Evolutionary conservation across 2,329 filamentous ascomycete species (phyloP), one percentile per base, ranked within the genome.

Genomic region (Biscogniauxia mediterranea): DNA sequence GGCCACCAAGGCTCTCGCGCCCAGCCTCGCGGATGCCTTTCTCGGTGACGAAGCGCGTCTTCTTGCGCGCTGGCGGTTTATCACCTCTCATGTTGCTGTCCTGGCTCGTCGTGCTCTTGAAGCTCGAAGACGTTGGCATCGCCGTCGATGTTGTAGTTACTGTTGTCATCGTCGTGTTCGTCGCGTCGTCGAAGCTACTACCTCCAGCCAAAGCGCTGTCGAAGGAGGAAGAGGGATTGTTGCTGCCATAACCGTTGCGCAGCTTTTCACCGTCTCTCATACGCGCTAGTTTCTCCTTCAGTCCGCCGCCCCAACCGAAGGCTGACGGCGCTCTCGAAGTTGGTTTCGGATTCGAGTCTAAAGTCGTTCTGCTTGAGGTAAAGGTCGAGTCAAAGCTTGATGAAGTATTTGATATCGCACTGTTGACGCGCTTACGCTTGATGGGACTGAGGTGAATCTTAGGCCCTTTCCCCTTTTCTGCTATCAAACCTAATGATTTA

Each of bases 1-100:
- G 38, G n/a, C 75, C 79, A 9, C 88, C 87, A 1, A 93, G 72
- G 70, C 89, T 92, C 70, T 93, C 90, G 62, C 89, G 81, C 1
- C 90, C 90, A 3, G 90, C 90, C 75, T 92, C 89, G 58, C 87
- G 84, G 64, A 93, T 93, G 0, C 90, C 90, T 73, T 89, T 91
- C 51, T 87, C 86, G 25, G 90, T 92, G 50, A 93, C 83, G 71
- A 93, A 93, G n/a, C 90, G 81, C 56, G 90, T 93, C 81, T 91
- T 92, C 77, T 92, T 89, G 66, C 84, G 81, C 32, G 86, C 81
- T 0, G 85, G 85, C 70, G 71, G 81, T 11, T 46, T 46, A 7
- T 46, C 38, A 17, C 38, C 75, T 69, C 71, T 71, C 25, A 69
- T 61, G 52, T 38, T 20, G 57, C 57, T 50, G 51, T 60, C 8